A percentile compares a stretch with the other conserved stretches of the same genome.
Evolutionary conservation across 495 filamentous ascomycete species (phyloP).

Genomic region (Neurospora sp.): DNA sequence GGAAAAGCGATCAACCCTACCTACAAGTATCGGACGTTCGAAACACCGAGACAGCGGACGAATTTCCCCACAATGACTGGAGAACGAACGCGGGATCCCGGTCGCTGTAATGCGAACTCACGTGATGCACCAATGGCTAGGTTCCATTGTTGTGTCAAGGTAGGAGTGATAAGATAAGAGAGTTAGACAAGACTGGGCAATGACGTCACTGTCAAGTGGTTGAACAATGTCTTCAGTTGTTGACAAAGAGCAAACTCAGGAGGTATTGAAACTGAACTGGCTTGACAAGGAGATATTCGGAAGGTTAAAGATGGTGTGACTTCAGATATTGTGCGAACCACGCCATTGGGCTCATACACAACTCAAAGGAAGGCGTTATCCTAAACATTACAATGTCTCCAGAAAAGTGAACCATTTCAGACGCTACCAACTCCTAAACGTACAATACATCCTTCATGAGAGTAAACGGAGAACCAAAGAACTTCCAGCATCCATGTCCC

Average conservation of each 20-base stretch:
- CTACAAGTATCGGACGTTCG: not conserved
- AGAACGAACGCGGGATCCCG: not conserved
- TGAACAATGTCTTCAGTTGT: not conserved
- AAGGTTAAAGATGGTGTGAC: not conserved
- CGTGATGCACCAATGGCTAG: not conserved
- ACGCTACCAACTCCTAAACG: not conserved
- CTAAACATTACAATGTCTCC: not conserved
- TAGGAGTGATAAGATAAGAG: not conserved
- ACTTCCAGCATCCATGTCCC: not conserved
- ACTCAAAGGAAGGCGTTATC: not conserved
- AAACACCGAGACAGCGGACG: not conserved
- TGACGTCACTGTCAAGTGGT: not conserved
- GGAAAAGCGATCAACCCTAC: not conserved
- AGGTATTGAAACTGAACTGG: not conserved
- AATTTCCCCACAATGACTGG: not conserved
- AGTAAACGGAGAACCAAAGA: not conserved
- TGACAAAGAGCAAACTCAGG: not conserved
- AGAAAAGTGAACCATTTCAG: not conserved
- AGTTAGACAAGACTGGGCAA: not conserved
- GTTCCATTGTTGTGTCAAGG: not conserved
- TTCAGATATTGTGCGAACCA: not conserved
- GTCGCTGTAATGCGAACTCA: not conserved
- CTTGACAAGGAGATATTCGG: not conserved
- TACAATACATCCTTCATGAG: not conserved
- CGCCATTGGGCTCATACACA: not conserved